Evolutionary conservation across 441 rosid genomes (phyloP).

Genomic region (Eutrema salsugineum): DNA sequence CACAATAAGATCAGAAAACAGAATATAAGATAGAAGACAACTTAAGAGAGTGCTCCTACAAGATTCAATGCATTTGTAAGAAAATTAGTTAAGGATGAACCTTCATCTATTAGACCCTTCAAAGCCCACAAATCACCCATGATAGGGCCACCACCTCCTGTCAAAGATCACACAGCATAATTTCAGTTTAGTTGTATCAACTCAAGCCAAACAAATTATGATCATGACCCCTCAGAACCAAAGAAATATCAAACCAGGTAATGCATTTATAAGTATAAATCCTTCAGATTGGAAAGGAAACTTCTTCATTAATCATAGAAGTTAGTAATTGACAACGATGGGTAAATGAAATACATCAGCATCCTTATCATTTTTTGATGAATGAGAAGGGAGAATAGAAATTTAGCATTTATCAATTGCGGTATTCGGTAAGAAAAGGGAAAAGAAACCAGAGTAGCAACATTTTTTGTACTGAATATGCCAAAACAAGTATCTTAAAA

Average conservation of each 20-base stretch:
- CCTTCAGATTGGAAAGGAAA: not conserved
- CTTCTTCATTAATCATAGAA: not conserved
- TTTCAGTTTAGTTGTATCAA: not conserved
- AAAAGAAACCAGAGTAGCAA: not conserved
- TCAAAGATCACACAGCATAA: conserved; percentile 20
- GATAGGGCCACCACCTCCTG: conserved; percentile 99
- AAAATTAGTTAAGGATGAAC: conserved; percentile 32
- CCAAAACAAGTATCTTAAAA: not conserved
- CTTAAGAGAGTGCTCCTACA: not conserved
- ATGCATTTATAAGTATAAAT: not conserved
- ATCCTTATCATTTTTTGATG: not conserved
- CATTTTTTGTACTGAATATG: not conserved
- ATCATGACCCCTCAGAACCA: not conserved
- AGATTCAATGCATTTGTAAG: not conserved
- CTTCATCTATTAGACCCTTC: conserved; percentile 97
- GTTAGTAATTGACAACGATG: not conserved
- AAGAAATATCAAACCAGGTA: not conserved
- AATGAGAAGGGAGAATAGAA: not conserved
- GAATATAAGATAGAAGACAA: not conserved
- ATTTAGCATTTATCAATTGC: not conserved
- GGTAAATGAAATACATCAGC: not conserved
- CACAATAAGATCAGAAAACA: conserved; percentile 21
- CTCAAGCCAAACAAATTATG: not conserved
- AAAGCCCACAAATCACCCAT: conserved; percentile 99
- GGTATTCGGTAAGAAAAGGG: not conserved